phyloP scores from a whole-genome alignment of 1,284 basidiomycete species.

The Leucoagaricus sp. region DNA sequence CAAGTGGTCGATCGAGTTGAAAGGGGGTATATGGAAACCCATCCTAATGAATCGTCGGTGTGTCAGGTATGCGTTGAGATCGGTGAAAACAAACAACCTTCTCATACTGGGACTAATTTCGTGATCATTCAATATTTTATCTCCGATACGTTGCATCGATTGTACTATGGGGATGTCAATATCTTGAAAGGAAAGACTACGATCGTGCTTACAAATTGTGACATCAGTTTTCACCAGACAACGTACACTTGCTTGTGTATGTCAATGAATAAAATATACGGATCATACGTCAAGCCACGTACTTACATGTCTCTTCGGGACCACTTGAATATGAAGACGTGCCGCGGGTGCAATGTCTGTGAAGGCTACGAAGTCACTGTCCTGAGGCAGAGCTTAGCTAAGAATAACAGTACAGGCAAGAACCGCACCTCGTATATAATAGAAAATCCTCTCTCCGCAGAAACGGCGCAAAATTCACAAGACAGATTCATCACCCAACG shows the following conservation, averaged over 20 bases:
- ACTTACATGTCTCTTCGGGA: conserved; percentile 67
- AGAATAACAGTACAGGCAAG: neutral
- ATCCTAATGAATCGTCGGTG: conserved; percentile 42
- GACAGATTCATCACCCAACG: neutral
- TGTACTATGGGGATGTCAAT: conserved; percentile 42
- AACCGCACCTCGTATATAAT: conserved; percentile 57
- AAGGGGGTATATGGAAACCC: conserved; percentile 84
- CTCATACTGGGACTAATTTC: conserved; percentile 40
- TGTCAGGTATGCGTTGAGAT: neutral
- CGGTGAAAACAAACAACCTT: conserved; percentile 40
- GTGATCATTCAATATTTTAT: conserved; percentile 49
- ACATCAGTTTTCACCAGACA: conserved; percentile 46
- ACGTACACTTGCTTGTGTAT: conserved; percentile 46
- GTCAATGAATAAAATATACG: neutral
- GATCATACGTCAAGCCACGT: conserved; percentile 16
- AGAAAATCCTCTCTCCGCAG: conserved; percentile 55
- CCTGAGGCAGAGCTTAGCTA: conserved; percentile 35
- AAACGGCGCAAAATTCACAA: conserved; percentile 59
- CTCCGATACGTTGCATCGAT: conserved; percentile 63
- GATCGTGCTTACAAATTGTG: conserved; percentile 44
- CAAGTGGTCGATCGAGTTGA: conserved; percentile 77
- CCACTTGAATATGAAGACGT: conserved; percentile 61
- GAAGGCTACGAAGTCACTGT: conserved; percentile 63
- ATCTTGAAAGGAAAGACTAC: neutral
- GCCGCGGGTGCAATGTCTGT: conserved; percentile 64